These are phyloP conservation scores for Tolypocladium capitatum DNA, from an alignment of 2,329 filamentous ascomycete genomes.

Conservation along the genomic window DNA sequence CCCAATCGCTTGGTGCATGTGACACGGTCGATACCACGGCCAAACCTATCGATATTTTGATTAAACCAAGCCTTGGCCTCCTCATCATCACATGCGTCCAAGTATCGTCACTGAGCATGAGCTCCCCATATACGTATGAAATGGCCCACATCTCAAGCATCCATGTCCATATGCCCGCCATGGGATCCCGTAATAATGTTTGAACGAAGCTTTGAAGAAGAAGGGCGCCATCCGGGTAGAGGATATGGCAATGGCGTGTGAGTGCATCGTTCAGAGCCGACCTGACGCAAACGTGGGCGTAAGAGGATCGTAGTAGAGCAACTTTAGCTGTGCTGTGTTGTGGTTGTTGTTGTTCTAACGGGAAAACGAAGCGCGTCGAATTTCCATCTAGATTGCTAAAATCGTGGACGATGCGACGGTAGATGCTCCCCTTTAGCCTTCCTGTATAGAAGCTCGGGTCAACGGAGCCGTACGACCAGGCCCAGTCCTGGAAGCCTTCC, in stretches of 20 bases:
- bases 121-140: constrained; percentile 1
- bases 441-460: not conserved
- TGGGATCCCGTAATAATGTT: constrained; percentile 1
- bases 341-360: not conserved
- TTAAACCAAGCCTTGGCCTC: constrained; percentile 2
- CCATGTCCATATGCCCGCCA: constrained; percentile 1
- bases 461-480: constrained; percentile 1
- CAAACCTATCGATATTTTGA: not conserved
- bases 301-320: constrained; percentile 1
- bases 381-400: constrained; percentile 1
- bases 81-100: constrained; percentile 1
- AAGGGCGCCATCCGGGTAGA: constrained; percentile 1
- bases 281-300: not conserved
- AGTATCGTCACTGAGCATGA: constrained; percentile 1
- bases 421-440: not conserved
- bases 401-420: not conserved
- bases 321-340: not conserved
- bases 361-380: constrained; percentile 1
- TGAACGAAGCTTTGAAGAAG: constrained; percentile 3
- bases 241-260: not conserved
- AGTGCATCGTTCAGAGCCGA: not conserved
- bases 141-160: not conserved
- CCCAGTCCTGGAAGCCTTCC: not conserved
- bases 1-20: constrained; percentile 3
- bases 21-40: constrained; percentile 1